Percentiles rank a stretch among this genome's conserved stretches.
These are phyloP conservation scores for Neurospora africana DNA, from an alignment of 495 filamentous ascomycete species.

Conservation along the genomic window DNA sequence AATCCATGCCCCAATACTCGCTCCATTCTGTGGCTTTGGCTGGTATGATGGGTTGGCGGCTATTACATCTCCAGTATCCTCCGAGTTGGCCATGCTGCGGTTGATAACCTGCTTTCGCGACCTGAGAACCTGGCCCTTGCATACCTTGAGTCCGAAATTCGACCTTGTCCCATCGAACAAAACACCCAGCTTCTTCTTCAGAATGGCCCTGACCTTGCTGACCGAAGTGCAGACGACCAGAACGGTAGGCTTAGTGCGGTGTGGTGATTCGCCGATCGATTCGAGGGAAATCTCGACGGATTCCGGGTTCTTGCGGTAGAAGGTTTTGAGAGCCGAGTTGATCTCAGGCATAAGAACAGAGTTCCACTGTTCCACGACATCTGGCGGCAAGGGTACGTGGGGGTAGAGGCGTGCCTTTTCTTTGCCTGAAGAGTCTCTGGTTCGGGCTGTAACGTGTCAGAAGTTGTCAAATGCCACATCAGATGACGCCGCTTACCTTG, in stretches of 20 bases:
- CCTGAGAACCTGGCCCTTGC: conserved; percentile 58
- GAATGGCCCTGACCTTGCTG: conserved; percentile 54
- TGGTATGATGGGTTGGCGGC: conserved; percentile 58
- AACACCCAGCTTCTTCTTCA: conserved; percentile 55
- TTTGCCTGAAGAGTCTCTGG: conserved; percentile 7
- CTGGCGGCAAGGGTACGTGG: conserved; percentile 43
- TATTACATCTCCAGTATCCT: conserved; percentile 20
- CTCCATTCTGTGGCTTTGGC: conserved; percentile 66
- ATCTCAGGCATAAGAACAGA: conserved; percentile 59
- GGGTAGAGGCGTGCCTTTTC: conserved; percentile 40
- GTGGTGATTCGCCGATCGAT: conserved; percentile 57
- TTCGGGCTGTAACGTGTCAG: background rate
- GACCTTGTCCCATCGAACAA: conserved; percentile 47
- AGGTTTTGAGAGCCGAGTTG: conserved; percentile 47
- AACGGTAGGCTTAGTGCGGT: conserved; percentile 59
- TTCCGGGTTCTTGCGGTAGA: conserved; percentile 55
- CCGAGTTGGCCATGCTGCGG: conserved; percentile 26
- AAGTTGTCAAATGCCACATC: background rate
- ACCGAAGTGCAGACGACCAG: conserved; percentile 67
- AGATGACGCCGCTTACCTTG: conserved; percentile 4
- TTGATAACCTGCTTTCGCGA: conserved; percentile 40
- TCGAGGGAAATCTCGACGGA: conserved; percentile 66
- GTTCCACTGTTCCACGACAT: conserved; percentile 61
- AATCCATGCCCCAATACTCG: conserved; percentile 84
- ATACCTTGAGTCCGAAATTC: conserved; percentile 47